These are phyloP conservation scores for Torulaspora gathmanii DNA, from an alignment of 805 yeast genomes.

Conservation along the genomic window DNA sequence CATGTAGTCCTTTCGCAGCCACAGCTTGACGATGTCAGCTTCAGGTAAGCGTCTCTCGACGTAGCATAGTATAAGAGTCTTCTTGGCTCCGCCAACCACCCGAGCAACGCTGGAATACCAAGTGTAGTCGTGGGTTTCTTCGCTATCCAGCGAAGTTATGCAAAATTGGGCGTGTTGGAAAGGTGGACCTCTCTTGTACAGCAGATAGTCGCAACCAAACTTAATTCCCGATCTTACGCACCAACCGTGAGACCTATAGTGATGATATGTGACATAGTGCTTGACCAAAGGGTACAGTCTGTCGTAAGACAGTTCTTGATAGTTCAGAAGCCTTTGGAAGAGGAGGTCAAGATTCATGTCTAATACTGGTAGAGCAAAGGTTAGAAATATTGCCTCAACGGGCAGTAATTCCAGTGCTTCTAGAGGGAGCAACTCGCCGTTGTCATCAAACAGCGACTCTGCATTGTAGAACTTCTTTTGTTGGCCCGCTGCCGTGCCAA, in stretches of 20 bases:
- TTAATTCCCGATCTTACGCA: slow-evolving; percentile 89
- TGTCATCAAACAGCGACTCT: slow-evolving; percentile 24
- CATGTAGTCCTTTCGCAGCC: slow-evolving; percentile 16
- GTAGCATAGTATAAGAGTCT: slow-evolving; percentile 64
- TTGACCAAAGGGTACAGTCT: slow-evolving; percentile 42
- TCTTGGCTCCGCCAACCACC: slow-evolving; percentile 82
- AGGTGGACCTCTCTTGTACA: slow-evolving; percentile 91
- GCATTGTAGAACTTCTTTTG: slow-evolving; percentile 34
- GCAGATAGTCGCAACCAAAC: slow-evolving; percentile 80
- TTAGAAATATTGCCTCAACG: slow-evolving; percentile 67
- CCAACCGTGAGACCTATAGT: slow-evolving; percentile 88
- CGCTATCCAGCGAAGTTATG: slow-evolving; percentile 37
- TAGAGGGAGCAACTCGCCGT: slow-evolving; percentile 28
- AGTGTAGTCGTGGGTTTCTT: slow-evolving; percentile 40
- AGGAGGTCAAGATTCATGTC: slow-evolving; percentile 29
- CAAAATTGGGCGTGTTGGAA: slow-evolving; percentile 91
- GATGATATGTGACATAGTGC: slow-evolving; percentile 73
- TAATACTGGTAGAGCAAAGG: slow-evolving; percentile 51
- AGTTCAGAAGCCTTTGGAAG: slow-evolving; percentile 20
- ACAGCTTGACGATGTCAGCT: slow-evolving; percentile 27
- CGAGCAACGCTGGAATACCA: slow-evolving; percentile 70
- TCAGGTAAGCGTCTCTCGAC: slow-evolving; percentile 51
- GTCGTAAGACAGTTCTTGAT: slow-evolving; percentile 6
- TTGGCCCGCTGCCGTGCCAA: slow-evolving; percentile 19
- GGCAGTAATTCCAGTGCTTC: slow-evolving; percentile 62